Evolutionary conservation across 768 basidiomycete species (phyloP), one percentile per base, ranked within the genome.

Genomic region (Hygrocybe coccinea): DNA sequence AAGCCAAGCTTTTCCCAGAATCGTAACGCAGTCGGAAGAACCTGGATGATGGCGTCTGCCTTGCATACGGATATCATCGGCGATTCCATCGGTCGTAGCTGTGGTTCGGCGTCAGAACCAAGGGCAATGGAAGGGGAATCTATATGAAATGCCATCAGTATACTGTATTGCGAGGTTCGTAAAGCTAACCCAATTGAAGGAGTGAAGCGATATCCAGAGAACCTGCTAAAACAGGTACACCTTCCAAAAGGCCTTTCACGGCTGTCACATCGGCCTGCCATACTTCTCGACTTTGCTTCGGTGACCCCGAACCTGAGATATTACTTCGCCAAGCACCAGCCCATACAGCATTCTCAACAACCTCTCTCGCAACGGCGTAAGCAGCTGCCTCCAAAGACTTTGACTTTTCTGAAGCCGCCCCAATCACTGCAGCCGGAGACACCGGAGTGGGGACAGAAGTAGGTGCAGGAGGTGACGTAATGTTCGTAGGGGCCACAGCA

Each of bases 1-100:
- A 94, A 65, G 0, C 88, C 89, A 11, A 92, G 76, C 66, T 91
- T 93, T 61, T 89, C 86, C 91, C 91, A 93, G 67, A 92, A 93
- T 2, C 85, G 78, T 21, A 93, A 64, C 0, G 89, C 86, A 3
- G 88, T 69, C 1, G 89, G 85, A 12, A 82, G 67, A 15, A 89
- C 67, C 39, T 90, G 83, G n/a, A 93, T 74, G 24, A 90, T 68
- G 3, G 81, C 77, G 36, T 85, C 84, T 2, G 81, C 80, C 63
- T 89, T 89, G 2, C 80, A 84, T 25, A 89, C 76, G 0, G 84
- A 74, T 10, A 93, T 65, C 72, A 80, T 74, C 0, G 89, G 87
- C 1, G 78, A 65, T 7, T 81, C 76, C 52, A 84, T 64, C 1
- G 66, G 60, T 19, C 55, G 41, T 9, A 58, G 38, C 2, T 50